Evolutionary conservation across 2,329 filamentous ascomycete species (phyloP).

Genomic region (Trichoderma simmonsii): DNA sequence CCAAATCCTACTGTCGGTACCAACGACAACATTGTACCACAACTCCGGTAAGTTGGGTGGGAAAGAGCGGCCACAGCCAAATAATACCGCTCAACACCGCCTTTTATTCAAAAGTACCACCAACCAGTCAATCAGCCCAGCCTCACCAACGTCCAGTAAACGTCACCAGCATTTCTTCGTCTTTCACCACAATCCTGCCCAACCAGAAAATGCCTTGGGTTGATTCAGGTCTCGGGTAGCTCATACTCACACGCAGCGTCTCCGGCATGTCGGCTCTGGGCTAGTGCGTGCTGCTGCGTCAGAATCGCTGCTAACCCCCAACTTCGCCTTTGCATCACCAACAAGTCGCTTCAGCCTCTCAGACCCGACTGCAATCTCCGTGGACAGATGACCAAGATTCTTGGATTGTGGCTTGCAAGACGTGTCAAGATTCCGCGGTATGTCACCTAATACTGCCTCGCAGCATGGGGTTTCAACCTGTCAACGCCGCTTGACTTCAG

Average conservation of each 20-base stretch:
- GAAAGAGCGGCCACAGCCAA: neutral
- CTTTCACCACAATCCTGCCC: neutral
- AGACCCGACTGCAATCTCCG: conserved; percentile 5
- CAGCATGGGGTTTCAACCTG: neutral
- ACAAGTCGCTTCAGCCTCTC: neutral
- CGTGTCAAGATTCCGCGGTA: neutral
- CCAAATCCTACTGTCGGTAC: neutral
- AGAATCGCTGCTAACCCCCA: neutral
- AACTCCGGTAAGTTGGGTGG: neutral
- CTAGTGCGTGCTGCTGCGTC: neutral
- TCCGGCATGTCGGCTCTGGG: neutral
- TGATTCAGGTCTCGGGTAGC: neutral
- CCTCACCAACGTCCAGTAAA: neutral
- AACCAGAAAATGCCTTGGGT: neutral
- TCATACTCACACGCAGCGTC: neutral
- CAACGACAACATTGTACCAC: neutral
- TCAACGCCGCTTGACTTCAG: neutral
- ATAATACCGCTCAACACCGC: neutral
- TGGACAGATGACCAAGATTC: neutral
- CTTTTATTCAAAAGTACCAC: neutral
- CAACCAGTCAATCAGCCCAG: neutral
- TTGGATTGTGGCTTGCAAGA: conserved; percentile 2
- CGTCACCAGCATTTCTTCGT: neutral
- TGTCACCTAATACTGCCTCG: neutral
- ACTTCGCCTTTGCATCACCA: neutral